Evolutionary conservation across 1,284 basidiomycete species (phyloP).

Genomic region (Ganoderma sinense): DNA sequence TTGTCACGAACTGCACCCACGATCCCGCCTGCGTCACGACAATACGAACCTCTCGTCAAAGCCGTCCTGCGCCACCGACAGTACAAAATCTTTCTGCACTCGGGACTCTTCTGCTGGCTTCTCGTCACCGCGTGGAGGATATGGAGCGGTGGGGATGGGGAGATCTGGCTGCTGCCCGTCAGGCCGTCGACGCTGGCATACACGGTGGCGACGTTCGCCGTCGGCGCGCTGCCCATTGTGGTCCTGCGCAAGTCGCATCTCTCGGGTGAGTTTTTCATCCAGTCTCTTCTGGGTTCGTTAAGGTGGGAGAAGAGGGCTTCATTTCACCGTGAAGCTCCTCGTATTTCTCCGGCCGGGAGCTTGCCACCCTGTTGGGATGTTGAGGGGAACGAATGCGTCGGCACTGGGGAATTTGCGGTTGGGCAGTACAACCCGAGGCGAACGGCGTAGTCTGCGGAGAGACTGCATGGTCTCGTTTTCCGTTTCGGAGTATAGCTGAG

Average conservation of each 20-base stretch:
- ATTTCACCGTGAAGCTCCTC: neutral
- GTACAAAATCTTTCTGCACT: conserved; percentile 58
- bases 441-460: no score
- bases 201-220: conserved; percentile 44
- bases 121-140: conserved; percentile 48
- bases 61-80: conserved; percentile 61
- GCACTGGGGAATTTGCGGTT: no score
- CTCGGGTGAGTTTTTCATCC: conserved; percentile 51
- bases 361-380: neutral
- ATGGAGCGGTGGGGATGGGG: conserved; percentile 43
- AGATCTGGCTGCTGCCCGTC: conserved; percentile 47
- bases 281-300: no score
- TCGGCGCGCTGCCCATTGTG: conserved; percentile 56
- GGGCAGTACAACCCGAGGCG: no score
- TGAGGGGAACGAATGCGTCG: no score
- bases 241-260: conserved; percentile 63
- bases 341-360: neutral
- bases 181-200: conserved; percentile 45
- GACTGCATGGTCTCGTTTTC: no score
- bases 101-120: conserved; percentile 55
- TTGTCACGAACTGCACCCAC: conserved; percentile 52
- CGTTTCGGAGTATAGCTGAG: no score
- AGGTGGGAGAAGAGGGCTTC: neutral
- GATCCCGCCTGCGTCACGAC: conserved; percentile 55
- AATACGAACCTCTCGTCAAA: conserved; percentile 69